phyloP scores from a whole-genome alignment of 805 yeast species.

The Myxozyma melibiosi region DNA sequence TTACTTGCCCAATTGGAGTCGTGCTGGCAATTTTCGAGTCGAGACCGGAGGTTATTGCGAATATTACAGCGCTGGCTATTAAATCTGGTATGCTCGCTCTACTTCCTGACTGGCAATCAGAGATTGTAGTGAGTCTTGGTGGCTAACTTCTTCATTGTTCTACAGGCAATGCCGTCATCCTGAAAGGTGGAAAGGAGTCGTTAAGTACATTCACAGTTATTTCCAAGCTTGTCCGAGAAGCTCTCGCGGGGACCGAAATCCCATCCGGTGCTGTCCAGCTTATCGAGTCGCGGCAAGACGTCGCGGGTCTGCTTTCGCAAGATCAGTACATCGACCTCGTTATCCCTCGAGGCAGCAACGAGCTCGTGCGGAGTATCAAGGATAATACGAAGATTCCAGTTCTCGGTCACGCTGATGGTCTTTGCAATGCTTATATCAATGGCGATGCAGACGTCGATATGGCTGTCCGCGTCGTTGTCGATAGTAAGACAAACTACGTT shows the following conservation, averaged over 20 bases:
- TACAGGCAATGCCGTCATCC: conserved; percentile 73
- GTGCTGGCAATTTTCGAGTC: conserved; percentile 90
- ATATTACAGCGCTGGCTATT: conserved; percentile 91
- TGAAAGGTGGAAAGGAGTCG: conserved; percentile 97
- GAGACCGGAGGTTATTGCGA: conserved; percentile 98
- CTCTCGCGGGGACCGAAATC: conserved; percentile 68
- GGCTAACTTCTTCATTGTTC: background rate
- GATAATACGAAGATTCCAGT: conserved; percentile 91
- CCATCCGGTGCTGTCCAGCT: conserved; percentile 84
- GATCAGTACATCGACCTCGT: conserved; percentile 92
- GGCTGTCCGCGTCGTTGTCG: conserved; percentile 75
- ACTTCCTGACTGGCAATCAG: background rate
- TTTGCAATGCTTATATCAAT: conserved; percentile 86
- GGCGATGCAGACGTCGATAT: conserved; percentile 72
- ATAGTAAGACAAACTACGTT: conserved; percentile 93
- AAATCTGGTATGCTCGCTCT: conserved; percentile 72
- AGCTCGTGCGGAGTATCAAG: conserved; percentile 83
- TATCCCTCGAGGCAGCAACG: conserved; percentile 97
- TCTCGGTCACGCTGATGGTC: conserved; percentile 97
- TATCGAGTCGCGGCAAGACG: conserved; percentile 87
- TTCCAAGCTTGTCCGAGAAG: conserved; percentile 64
- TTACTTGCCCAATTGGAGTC: conserved; percentile 95
- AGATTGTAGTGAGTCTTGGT: background rate
- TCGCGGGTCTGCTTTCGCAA: conserved; percentile 77
- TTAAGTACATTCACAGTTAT: conserved; percentile 79